Conservation (phyloP, 371 early-diverging fungal genomes). For the Syncephalastrum contaminatum region DNA sequence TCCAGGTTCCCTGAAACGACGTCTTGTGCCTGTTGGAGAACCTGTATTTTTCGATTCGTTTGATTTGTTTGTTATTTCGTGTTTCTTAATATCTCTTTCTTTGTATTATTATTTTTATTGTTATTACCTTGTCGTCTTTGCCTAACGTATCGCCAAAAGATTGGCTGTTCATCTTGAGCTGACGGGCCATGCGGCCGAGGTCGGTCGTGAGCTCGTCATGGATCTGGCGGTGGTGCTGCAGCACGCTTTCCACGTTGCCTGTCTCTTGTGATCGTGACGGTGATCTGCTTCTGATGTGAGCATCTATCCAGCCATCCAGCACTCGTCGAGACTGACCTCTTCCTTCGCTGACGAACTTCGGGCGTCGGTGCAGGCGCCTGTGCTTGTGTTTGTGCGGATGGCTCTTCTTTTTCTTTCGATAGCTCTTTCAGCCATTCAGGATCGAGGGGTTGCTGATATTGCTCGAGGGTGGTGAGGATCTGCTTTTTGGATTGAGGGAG, state of each 20-base stretch:
- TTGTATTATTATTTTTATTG: neutral
- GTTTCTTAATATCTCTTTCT: no score
- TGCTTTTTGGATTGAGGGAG: conserved; percentile 21
- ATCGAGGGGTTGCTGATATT: conserved; percentile 27
- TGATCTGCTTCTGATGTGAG: conserved; percentile 7
- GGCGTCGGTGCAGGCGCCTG: neutral
- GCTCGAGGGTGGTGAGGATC: conserved; percentile 25
- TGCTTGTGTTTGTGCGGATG: neutral
- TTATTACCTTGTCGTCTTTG: conserved; percentile 53
- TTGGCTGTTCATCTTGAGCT: conserved; percentile 63
- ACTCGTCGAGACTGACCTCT: neutral
- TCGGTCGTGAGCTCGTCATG: conserved; percentile 72
- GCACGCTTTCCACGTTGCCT: conserved; percentile 50
- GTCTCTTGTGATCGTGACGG: conserved; percentile 29
- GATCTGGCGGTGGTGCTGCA: conserved; percentile 64
- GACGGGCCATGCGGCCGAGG: conserved; percentile 61
- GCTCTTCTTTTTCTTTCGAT: neutral
- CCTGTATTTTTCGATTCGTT: conserved; percentile 14
- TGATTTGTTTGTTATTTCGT: neutral
- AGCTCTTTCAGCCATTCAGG: conserved; percentile 36
- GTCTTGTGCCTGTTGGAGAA: conserved; percentile 50
- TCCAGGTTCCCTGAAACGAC: conserved; percentile 52
- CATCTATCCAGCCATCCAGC: neutral
- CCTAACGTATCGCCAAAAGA: conserved; percentile 59
- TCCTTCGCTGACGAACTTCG: conserved; percentile 2